Evolutionary conservation across 2,329 filamentous ascomycete species (phyloP).

Genomic region (Scleromitrula shiraiana): DNA sequence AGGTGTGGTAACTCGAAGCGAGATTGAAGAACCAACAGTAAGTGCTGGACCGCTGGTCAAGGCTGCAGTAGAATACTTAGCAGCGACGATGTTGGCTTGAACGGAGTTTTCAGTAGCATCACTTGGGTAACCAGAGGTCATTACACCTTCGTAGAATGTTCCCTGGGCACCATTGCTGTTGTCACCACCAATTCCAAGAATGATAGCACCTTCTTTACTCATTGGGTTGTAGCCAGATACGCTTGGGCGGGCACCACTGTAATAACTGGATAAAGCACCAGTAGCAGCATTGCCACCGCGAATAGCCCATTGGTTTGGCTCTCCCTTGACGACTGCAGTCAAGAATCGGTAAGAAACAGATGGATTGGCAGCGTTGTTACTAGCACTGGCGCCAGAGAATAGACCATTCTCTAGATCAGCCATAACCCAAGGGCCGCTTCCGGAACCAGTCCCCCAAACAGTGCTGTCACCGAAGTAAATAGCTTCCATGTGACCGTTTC

Average conservation of each 20-base stretch:
- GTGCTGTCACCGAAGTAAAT: conserved; percentile 54
- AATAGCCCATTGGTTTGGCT: conserved; percentile 48
- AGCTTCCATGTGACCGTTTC: conserved; percentile 60
- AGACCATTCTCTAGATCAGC: conserved; percentile 61
- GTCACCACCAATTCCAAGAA: conserved; percentile 65
- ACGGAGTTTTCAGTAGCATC: conserved; percentile 50
- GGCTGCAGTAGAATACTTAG: conserved; percentile 41
- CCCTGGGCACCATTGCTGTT: conserved; percentile 47
- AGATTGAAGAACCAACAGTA: conserved; percentile 42
- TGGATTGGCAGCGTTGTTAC: conserved; percentile 44
- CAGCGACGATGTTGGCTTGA: conserved; percentile 52
- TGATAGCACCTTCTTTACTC: conserved; percentile 56
- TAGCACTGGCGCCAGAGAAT: conserved; percentile 45
- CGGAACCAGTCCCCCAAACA: conserved; percentile 47
- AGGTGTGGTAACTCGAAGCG: conserved; percentile 47
- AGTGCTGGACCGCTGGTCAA: conserved; percentile 42
- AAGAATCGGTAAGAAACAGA: conserved; percentile 48
- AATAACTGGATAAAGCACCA: conserved; percentile 49
- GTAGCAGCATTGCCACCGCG: conserved; percentile 49
- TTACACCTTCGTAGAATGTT: conserved; percentile 58
- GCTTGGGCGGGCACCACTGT: conserved; percentile 46
- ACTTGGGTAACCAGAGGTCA: conserved; percentile 54
- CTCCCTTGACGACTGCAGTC: conserved; percentile 49
- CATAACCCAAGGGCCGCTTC: conserved; percentile 59
- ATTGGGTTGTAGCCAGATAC: conserved; percentile 46